Base-by-base conservation (phyloP, 2,329 filamentous ascomycete genomes). In the Pseudogymnoascus sp. region DNA sequence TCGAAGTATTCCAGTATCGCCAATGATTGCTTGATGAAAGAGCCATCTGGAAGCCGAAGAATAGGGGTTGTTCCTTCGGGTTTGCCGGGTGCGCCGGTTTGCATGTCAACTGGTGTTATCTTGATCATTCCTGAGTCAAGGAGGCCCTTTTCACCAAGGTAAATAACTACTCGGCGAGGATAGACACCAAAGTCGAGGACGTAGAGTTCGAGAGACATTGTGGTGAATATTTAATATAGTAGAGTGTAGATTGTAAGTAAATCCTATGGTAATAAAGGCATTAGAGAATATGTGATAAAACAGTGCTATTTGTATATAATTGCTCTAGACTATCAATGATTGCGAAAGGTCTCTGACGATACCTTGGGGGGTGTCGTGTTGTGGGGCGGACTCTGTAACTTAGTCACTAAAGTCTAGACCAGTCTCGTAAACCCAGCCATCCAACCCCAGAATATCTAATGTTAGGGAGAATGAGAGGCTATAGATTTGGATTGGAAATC, bases 1-100 rank as follows among this genome's bases (percentile, higher is more conserved):
- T 68, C 64, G 30, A 67, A 60, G 58, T 67, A 68, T 2, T 67
- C 63, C 3, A 68, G 38, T 12, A 68, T 67, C 6, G 65, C 66
- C n/a, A 66, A 10, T 2, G 66, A 66, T 41, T 67, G 64, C 41
- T 62, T 65, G 35, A 68, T 67, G 33, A 61, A 63, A n/a, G 48
- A 62, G 2, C 64, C 66, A 28, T 65, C 58, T 12, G 63, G 63
- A 9, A 67, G 41, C 15, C 37, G 15, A 13, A 68, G 61, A 21
- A 66, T 62, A 8, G 65, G 66, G 1, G 64, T 59, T 8, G 59
- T 60, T 1, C 66, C 66, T 10, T 63, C 59, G 1, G 66, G 65
- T 56, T 67, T 68, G 9, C 65, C 64, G 1, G 65, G 63, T 2
- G 66, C 65, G 30, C 28, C 33, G 9, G 48, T 57, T 35, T 58